Base-by-base conservation (phyloP, 345 rosid species). In the Ailanthus altissimus region DNA sequence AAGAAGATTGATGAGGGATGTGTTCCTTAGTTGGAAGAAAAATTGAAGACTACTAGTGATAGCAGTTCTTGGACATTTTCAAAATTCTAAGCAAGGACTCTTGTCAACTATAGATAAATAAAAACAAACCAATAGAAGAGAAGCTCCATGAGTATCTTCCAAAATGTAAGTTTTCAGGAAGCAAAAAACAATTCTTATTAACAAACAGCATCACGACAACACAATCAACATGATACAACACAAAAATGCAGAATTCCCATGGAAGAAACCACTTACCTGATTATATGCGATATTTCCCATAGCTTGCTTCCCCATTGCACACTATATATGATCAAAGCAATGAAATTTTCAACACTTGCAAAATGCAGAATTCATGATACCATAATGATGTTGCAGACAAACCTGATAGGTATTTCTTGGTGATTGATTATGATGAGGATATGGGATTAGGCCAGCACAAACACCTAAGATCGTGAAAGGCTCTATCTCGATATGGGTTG, bases 221-320 rank as follows among this genome's bases (percentile, higher is more conserved):
- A 21, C 8, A 45, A 47, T 67, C 36, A 63, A 18, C 11, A 67
- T 25, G 49, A 42, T 46, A 25, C 6, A 25, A 26, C 20, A 43
- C 51, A 21, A 15, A 12, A 23, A n/a, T n/a, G n/a, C n/a, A n/a
- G n/a, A n/a, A n/a, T n/a, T n/a, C n/a, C n/a, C n/a, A n/a, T n/a
- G 36, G 20, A 64, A 60, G 74, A 74, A 21, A 43, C 53, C 66
- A 80, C 91, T 85, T 84, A 84, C 99, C 94, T 95, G 93, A 82
- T 95, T 95, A 83, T 90, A 92, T 69, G 98, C 97, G 70, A 95
- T 90, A 79, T 92, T 95, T 74, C 98, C 99, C 99, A 95, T 95
- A 15, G 97, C 97, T 88, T 95, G 99, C 89, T 95, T 95, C 72
- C 99, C 99, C 98, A 95, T 95, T 67, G 98, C 98, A 84, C 99